Evolutionary conservation across 2,329 filamentous ascomycete genomes (phyloP), one percentile per base, ranked within the genome.

Genomic region (Fusarium oxysporum): DNA sequence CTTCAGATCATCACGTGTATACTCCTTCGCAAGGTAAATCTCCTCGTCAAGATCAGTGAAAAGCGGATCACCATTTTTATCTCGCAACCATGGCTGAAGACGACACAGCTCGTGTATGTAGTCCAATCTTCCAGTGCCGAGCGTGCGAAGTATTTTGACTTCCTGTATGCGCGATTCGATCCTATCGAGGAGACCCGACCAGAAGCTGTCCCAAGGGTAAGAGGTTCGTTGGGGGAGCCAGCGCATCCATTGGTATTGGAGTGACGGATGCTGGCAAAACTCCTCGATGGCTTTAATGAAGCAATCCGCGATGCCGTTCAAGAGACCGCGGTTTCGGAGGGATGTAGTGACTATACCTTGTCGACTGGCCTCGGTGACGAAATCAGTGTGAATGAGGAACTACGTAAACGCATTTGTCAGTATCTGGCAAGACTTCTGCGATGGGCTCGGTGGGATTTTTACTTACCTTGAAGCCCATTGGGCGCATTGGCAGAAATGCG

Each of bases 361-460:
- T 1, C 86, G 79, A 67, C 78, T 85, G 7, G 84, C 85, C 21
- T 82, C 74, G 0, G 83, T 86, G 43, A 85, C 84, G 61, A 88
- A 88, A 67, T 88, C 86, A 11, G 84, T 80, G 13, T 88, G 86
- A 16, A 88, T 84, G 3, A 87, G 72, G 47, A 88, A 87, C 78
- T 84, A 13, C 19, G 19, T 11, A 4, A 21, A 7, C 5, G 17
- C 25, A 25, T 25, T 25, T 25, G 25, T 55, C 17, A 62, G 66
- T n/a, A 19, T 54, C 17, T 50, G 32, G 9, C 10, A 38, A 38
- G 13, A 6, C 25, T 25, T 25, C 25, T 25, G 25, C 25, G 25
- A 25, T 25, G 25, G 25, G 25, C 25, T 25, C 25, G 25, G 25
- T 25, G 25, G 5, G 25, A 25, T 25, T 25, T 25, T 25, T 5